Conservation (phyloP, 208 protist species). For the Trypanosoma platydactyli region DNA sequence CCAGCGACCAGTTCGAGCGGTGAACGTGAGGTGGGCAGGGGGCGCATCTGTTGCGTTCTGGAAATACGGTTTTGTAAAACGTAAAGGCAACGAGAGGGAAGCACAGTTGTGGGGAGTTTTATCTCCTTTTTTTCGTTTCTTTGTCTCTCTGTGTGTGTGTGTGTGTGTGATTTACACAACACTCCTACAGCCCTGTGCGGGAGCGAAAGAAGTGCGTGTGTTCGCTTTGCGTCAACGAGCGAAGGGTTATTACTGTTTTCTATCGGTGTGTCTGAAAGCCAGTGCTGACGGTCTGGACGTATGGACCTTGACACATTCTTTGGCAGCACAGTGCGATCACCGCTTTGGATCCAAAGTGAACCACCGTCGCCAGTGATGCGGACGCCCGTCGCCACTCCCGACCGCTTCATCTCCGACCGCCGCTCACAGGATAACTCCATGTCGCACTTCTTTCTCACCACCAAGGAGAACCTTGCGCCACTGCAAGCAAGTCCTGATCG, state of each 20-base stretch:
- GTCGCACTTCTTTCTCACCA: conserved; percentile 81
- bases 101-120: no score
- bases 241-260: background rate
- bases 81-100: conserved; percentile 13
- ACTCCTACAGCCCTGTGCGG: background rate
- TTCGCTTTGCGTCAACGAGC: no score
- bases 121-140: background rate
- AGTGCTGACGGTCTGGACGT: background rate
- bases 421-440: conserved; percentile 52
- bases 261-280: background rate
- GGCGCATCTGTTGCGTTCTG: conserved; percentile 5
- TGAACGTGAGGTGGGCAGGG: background rate
- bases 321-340: conserved; percentile 13
- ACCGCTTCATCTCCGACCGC: conserved; percentile 78
- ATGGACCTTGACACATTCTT: conserved; percentile 17
- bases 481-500: conserved; percentile 37
- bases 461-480: conserved; percentile 62
- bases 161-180: background rate
- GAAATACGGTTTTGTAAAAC: background rate
- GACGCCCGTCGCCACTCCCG: conserved; percentile 23
- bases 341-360: conserved; percentile 14
- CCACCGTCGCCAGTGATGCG: conserved; percentile 15
- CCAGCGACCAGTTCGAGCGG: no score
- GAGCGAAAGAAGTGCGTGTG: no score
- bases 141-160: conserved; percentile 4